A percentile compares a stretch with the other conserved stretches of the same genome.
Conservation (phyloP, 306 rosid species). For the Prunus mongolica region DNA sequence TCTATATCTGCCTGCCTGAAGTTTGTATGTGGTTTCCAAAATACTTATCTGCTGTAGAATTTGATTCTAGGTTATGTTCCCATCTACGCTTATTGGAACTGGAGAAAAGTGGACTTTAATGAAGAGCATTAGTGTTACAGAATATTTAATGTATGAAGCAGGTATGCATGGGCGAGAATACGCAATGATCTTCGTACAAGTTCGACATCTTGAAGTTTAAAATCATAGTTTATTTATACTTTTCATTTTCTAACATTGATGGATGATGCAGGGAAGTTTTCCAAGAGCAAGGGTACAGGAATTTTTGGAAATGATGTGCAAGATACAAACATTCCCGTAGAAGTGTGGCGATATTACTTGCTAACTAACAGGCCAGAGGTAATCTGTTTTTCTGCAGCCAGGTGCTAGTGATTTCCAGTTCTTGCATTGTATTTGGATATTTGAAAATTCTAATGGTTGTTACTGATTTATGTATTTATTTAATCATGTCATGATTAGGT, state of each 20-base stretch:
- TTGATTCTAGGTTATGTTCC: slow-evolving; percentile 70
- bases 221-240: background rate
- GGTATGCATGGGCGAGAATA: slow-evolving; percentile 27
- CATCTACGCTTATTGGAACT: slow-evolving; percentile 62
- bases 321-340: slow-evolving; percentile 64
- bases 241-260: background rate
- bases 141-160: slow-evolving; percentile 72
- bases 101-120: slow-evolving; percentile 71
- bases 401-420: slow-evolving; percentile 3
- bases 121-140: slow-evolving; percentile 76
- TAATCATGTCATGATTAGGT: slow-evolving; percentile 29
- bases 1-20: background rate
- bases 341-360: slow-evolving; percentile 80
- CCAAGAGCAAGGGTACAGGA: slow-evolving; percentile 69
- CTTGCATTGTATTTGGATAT: background rate
- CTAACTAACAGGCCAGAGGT: slow-evolving; percentile 78
- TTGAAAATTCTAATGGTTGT: slow-evolving; percentile 14
- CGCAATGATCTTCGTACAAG: background rate
- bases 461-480: background rate
- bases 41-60: slow-evolving; percentile 9
- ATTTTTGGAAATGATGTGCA: slow-evolving; percentile 71
- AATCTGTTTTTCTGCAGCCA: slow-evolving; percentile 17
- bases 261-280: slow-evolving; percentile 56
- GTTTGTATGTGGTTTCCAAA: background rate
- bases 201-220: slow-evolving; percentile 1